Base-by-base conservation (phyloP, 2,329 filamentous ascomycete species). In the Hypoxylon sp. region DNA sequence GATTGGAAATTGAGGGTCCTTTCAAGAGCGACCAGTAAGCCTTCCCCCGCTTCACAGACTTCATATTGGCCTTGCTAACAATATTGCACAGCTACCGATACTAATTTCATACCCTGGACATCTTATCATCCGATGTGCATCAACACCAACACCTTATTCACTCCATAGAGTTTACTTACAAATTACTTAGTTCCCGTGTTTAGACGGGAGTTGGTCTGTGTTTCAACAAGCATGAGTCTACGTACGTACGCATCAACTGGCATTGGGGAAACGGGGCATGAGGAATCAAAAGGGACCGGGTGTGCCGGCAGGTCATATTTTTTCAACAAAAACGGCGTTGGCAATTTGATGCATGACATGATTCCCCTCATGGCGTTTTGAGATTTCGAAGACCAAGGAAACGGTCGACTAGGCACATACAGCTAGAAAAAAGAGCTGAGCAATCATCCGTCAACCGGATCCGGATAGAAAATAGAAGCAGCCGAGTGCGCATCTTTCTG, bases 21-120 rank as follows among this genome's bases (percentile, higher is more conserved):
- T 99, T 89, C 92, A 99, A 99, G 93, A 87, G 86, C 83, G 95
- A 98, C 76, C 93, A 94, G 89, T 94, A 93, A 81, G 85, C 83
- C 71, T 57, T 41, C 48, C 46, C 21, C 11, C 34, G 46, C 51
- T 23, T 4, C 34, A 28, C 17, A 4, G 3, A 13, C 1, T 28
- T 59, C 13, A 25, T 25, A 7, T 28, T 21, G 3, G 52, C 25
- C 48, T 50, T 70, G 53, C 81, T 80, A 76, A 82, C 72, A 11
- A 30, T 28, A 36, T 63, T 56, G 67, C 76, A 7, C 52, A 86
- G 84, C 81, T 90, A 90, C 85, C 87, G 90, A 80, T 91, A 91
- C 85, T 91, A 91, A 87, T 81, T 75, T 74, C 67, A 60, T 32
- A 43, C 60, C 52, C 52, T 75, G 68, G 75, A 75, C 60, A 74